These are phyloP conservation scores for Narthecium ossifragum DNA, from an alignment of 106 monocot species.

Conservation along the genomic window DNA sequence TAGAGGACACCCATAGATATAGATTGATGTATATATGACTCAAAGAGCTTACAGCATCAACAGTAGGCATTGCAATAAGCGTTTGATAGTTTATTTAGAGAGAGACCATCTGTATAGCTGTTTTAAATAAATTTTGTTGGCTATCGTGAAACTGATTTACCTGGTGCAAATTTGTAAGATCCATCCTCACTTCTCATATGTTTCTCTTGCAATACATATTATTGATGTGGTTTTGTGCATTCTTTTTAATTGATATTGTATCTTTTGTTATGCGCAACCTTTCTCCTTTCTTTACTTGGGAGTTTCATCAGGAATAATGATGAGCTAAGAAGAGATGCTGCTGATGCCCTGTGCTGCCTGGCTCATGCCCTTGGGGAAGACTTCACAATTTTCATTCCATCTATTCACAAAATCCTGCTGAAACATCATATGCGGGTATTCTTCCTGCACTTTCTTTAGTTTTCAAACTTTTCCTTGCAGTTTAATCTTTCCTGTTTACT, in stretches of 20 bases:
- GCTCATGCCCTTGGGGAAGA: slow-evolving; percentile 95
- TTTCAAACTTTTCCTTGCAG: neutral
- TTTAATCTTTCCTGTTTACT: slow-evolving; percentile 2
- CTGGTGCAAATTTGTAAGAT: too few species aligned
- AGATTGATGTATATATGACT: too few species aligned
- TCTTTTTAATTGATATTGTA: neutral
- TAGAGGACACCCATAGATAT: too few species aligned
- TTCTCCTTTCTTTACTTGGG: neutral
- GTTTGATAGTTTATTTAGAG: too few species aligned
- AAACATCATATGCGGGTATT: slow-evolving; percentile 81
- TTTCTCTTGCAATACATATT: too few species aligned
- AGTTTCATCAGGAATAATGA: slow-evolving; percentile 66
- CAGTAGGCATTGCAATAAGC: too few species aligned
- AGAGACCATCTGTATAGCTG: too few species aligned
- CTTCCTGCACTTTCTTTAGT: neutral
- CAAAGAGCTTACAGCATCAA: too few species aligned
- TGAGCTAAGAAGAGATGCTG: slow-evolving; percentile 84
- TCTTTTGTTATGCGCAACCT: too few species aligned
- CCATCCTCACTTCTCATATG: too few species aligned
- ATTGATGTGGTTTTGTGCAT: neutral
- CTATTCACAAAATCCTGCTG: slow-evolving; percentile 70
- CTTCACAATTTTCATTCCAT: slow-evolving; percentile 77
- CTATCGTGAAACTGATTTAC: too few species aligned
- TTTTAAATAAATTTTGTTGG: too few species aligned
- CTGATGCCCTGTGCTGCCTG: slow-evolving; percentile 85